Conservation (phyloP, 805 yeast genomes). For the Komagataella pastoris region DNA sequence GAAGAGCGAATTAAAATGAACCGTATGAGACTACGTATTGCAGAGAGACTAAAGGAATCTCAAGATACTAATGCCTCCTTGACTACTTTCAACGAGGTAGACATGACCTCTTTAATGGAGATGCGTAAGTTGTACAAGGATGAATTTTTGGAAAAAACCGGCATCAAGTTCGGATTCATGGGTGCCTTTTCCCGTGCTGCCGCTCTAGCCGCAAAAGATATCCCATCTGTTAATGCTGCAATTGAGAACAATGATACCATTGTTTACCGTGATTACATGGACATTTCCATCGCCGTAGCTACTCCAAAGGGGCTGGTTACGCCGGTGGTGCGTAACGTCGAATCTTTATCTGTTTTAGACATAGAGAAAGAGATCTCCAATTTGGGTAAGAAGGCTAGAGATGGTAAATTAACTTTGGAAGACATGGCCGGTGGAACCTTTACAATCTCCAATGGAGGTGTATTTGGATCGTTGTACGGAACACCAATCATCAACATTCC, state of each 20-base stretch:
- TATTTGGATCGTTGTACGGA: conserved; percentile 94
- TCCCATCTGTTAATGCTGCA: conserved; percentile 92
- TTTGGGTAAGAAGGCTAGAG: conserved; percentile 90
- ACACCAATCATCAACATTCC: conserved; percentile 98
- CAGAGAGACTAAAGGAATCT: conserved; percentile 97
- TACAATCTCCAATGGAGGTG: conserved; percentile 98
- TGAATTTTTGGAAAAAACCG: conserved; percentile 86
- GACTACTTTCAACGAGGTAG: conserved; percentile 96
- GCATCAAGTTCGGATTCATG: conserved; percentile 96
- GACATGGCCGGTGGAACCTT: conserved; percentile 99
- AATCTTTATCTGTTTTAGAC: conserved; percentile 75
- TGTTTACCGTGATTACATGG: conserved; percentile 93
- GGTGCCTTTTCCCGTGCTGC: conserved; percentile 95
- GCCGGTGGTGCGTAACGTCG: conserved; percentile 95
- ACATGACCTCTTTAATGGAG: conserved; percentile 83
- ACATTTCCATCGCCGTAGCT: conserved; percentile 93
- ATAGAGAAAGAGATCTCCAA: conserved; percentile 76
- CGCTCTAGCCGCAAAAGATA: conserved; percentile 83
- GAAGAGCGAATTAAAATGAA: conserved; percentile 96
- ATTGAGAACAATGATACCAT: conserved; percentile 87
- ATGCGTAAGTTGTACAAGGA: conserved; percentile 96
- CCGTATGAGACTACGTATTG: conserved; percentile 98
- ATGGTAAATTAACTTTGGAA: conserved; percentile 89
- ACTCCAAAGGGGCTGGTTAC: conserved; percentile 99
- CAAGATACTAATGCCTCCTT: conserved; percentile 98